Base-by-base conservation (phyloP, 441 rosid species). In the Metrosideros polymorpha region DNA sequence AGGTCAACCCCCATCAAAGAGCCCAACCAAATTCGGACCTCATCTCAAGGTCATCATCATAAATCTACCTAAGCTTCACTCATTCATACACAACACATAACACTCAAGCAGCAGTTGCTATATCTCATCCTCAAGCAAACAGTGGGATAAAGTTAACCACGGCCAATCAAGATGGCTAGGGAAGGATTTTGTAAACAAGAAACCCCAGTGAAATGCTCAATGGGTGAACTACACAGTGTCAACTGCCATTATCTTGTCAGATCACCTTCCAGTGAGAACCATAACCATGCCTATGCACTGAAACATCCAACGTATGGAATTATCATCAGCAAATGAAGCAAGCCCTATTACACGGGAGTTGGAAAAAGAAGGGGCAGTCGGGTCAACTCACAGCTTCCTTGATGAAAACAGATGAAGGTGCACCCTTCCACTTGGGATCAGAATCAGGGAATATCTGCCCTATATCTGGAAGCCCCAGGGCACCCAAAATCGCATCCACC, bases 351-450 rank as follows among this genome's bases (percentile, higher is more conserved):
- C n/a, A 71, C 3, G 17, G 15, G 5, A 5, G 79, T 71, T 12
- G 45, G 13, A 12, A 15, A 66, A 35, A 71, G 47, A 39, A 71
- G 7, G 15, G 79, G 79, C 8, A 25, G 79, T 71, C 79, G 7
- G 79, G 79, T 71, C 47, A 87, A 87, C 96, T 98, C 90, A 98
- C 99, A 90, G 99, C 99, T 94, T 98, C 99, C 92, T 92, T 89
- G 90, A 96, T 90, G 85, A 98, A 98, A 43, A 98, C 96, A 82
- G 97, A 95, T 2, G 99, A 95, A 43, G 98, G 85, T 50, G 98
- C 98, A 89, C 99, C 99, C 90, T 95, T 95, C 99, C 99, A 96
- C 90, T 94, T 95, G 35, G 99, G 98, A 91, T 96, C 99, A 83
- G 90, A 85, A 89, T 98, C 98, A 22, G 99, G 99, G 87, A 96